Evolutionary conservation across 768 basidiomycete genomes (phyloP), one percentile per base, ranked within the genome.

Genomic region (Nidularia sp.): DNA sequence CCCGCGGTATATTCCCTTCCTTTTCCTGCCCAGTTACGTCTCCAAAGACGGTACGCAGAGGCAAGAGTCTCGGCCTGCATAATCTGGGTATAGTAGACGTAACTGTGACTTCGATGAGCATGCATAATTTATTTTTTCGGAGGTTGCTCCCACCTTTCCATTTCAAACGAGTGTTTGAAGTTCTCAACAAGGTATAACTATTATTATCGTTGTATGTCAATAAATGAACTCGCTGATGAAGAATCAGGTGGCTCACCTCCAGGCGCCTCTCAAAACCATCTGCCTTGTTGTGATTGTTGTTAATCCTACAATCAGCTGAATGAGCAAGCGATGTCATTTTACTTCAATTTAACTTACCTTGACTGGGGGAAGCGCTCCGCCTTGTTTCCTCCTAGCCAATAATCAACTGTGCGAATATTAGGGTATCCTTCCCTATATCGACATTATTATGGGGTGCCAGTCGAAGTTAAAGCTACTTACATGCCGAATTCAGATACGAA

Each of bases 401-500:
- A 79, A 56, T 96, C 87, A 44, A 95, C 85, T 0, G 95, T 98
- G 34, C 90, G 81, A 48, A 90, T 85, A 65, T 93, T 81, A 0
- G 96, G 95, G 61, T 85, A 94, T 1, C 85, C 93, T 63, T 94
- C 74, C 93, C 92, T 94, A 49, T 52, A 54, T 10, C 9, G 48
- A 47, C 43, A 22, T 39, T 45, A 47, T 45, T 50, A 29, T 36
- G 7, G 22, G 50, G 10, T 33, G 18, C 6, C 15, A 31, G 5
- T 9, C 25, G 15, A 12, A 22, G 48, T 3, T 31, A 15, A 29
- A 45, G 15, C 35, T 22, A 65, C 81, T 53, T 62, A 88, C 92
- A 95, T 95, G 57, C 93, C 93, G 58, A 96, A 96, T 66, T 97
- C 94, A 5, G 90, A 93, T 29, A 98, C 90, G 69, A 98, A 98